Evolutionary conservation across 2,329 filamentous ascomycete genomes (phyloP), one percentile per base, ranked within the genome.

Genomic region (Diplodia scrobiculata): DNA sequence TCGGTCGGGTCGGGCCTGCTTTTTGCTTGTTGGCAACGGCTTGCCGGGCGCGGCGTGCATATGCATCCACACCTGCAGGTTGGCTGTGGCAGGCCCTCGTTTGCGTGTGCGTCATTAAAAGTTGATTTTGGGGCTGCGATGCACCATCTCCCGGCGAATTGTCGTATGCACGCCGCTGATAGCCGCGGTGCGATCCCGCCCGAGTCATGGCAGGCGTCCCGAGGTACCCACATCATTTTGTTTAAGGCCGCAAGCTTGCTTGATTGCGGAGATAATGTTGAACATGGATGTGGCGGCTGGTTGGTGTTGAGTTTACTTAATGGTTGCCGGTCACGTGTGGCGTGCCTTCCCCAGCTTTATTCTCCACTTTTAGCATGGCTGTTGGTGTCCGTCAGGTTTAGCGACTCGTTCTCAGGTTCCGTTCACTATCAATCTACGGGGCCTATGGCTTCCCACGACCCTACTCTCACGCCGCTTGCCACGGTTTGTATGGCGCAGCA

Each of bases 1-100:
- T 62, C 45, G 58, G 58, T 41, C 58, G 58, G 58, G 58, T 62
- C 58, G 58, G 58, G 29, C 58, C 41, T 62, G 58, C 58, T 62
- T 50, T 62, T 50, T 62, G 32, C 38, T 48, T 25, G 13, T 58
- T 14, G 17, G 52, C 32, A 54, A n/a, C 17, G 36, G 11, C 13
- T 36, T 14, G 25, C 25, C 25, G 10, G 36, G 36, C 21, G 10
- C 21, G 38, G 27, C 14, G 21, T 19, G 29, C 41, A 19, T 19
- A 19, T 14, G 38, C 38, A 41, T 14, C 38, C 17, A 14, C 38
- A 14, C 17, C 5, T 14, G 54, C 29, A 19, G 38, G 38, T 59
- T 59, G 54, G 36, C 54, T 21, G 54, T 41, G 38, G 21, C 36
- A 25, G 45, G 41, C 38, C 17, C 27, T 47, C 19, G 10, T 47